phyloP scores from a whole-genome alignment of 345 rosid species.

The Boechera divaricarpa region DNA sequence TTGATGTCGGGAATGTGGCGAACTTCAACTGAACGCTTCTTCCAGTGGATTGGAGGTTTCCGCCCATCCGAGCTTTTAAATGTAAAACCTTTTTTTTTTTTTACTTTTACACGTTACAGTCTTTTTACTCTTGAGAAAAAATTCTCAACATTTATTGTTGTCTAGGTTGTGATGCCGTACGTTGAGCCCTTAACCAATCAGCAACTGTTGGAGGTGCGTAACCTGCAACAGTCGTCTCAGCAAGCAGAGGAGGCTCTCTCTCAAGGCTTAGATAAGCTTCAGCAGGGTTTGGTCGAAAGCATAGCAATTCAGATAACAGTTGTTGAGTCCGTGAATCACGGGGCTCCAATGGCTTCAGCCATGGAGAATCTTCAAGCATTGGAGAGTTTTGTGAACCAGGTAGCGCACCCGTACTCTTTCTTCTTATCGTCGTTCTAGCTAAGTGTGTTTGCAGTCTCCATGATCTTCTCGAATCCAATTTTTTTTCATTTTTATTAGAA shows the following conservation, averaged over 20 bases:
- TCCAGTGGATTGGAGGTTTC: slow-evolving; percentile 94
- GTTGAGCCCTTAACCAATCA: slow-evolving; percentile 80
- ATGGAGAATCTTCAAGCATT: slow-evolving; percentile 70
- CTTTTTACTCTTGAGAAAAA: slow-evolving; percentile 10
- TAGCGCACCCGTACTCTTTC: slow-evolving; percentile 20
- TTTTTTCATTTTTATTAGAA: neutral
- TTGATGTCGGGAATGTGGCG: slow-evolving; percentile 87
- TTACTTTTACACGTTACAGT: slow-evolving; percentile 4
- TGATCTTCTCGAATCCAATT: neutral
- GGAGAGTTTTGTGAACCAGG: slow-evolving; percentile 90
- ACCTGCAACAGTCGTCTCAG: slow-evolving; percentile 81
- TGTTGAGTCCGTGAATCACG: slow-evolving; percentile 45
- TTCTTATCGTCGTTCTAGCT: neutral
- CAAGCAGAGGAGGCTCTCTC: slow-evolving; percentile 96
- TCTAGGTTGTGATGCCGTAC: slow-evolving; percentile 76
- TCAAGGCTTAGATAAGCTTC: slow-evolving; percentile 76
- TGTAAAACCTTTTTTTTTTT: slow-evolving; percentile 45
- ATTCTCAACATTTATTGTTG: slow-evolving; percentile 9
- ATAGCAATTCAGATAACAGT: slow-evolving; percentile 50
- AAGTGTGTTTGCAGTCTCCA: neutral
- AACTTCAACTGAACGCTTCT: slow-evolving; percentile 80
- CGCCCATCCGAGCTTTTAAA: slow-evolving; percentile 89
- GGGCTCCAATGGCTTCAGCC: slow-evolving; percentile 61
- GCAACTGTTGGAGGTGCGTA: slow-evolving; percentile 57
- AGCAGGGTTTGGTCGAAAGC: slow-evolving; percentile 64